Percentiles rank a stretch among this genome's conserved stretches.
Conservation (phyloP, 2,329 filamentous ascomycete species). For the Chaetomium globosum region DNA sequence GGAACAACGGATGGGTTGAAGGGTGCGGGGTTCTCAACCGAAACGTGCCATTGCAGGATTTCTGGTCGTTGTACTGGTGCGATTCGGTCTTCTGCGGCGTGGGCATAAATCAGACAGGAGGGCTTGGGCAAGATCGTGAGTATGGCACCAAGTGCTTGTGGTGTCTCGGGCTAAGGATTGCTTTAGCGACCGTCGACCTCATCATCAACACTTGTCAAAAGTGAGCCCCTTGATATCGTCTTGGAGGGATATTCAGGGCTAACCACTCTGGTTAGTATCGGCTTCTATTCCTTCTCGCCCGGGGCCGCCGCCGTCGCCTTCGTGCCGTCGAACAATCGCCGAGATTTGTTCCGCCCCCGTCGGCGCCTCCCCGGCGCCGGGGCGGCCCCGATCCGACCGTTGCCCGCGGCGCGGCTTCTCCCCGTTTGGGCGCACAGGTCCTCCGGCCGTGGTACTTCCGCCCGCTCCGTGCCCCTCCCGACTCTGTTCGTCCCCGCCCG, state of each 20-base stretch:
- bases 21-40: slow-evolving; percentile 42
- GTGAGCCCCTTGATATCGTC: slow-evolving; percentile 42
- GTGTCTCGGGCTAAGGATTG: slow-evolving; percentile 32
- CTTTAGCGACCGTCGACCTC: slow-evolving; percentile 53
- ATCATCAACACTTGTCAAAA: slow-evolving; percentile 56
- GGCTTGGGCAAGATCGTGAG: slow-evolving; percentile 51
- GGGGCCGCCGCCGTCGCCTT: slow-evolving; percentile 45
- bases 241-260: slow-evolving; percentile 12
- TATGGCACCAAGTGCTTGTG: slow-evolving; percentile 25
- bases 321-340: too few species aligned
- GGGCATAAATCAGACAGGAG: slow-evolving; percentile 39
- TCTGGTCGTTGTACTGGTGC: slow-evolving; percentile 56
- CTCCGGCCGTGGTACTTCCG: too few species aligned
- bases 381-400: too few species aligned
- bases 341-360: too few species aligned
- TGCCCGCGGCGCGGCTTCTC: too few species aligned
- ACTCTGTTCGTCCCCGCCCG: too few species aligned
- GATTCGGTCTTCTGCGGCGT: slow-evolving; percentile 56
- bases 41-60: slow-evolving; percentile 37
- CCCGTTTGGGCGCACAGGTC: too few species aligned
- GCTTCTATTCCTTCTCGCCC: slow-evolving; percentile 41
- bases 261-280: slow-evolving; percentile 37
- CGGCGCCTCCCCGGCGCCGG: too few species aligned
- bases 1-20: slow-evolving; percentile 39
- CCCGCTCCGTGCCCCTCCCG: too few species aligned